Evolutionary conservation across 257 asterid genomes (phyloP).

Genomic region (Lavandula angustifolia): DNA sequence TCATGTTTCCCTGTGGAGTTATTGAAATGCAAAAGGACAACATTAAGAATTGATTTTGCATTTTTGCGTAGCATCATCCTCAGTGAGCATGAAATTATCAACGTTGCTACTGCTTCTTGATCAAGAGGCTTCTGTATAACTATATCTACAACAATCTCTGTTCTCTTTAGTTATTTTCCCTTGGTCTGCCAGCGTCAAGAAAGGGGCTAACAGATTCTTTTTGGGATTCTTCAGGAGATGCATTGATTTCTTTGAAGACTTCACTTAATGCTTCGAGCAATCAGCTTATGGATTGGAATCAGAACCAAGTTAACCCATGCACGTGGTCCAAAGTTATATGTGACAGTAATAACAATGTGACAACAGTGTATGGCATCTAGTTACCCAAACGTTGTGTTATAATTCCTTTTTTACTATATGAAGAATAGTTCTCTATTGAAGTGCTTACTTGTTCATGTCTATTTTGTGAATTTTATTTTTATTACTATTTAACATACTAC

Average conservation of each 20-base stretch:
- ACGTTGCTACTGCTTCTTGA: not conserved
- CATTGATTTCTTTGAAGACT: conserved; percentile 55
- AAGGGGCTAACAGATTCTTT: conserved; percentile 21
- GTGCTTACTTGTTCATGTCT: conserved; percentile 3
- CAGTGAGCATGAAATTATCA: not conserved
- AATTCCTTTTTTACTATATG: conserved; percentile 1
- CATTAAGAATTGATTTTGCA: not conserved
- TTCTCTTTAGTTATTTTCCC: not conserved
- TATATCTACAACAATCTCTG: not conserved
- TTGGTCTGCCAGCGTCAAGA: conserved; percentile 5
- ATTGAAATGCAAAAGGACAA: not conserved
- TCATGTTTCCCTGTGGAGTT: not conserved
- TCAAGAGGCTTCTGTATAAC: not conserved
- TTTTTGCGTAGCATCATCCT: not conserved
- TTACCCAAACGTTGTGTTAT: not conserved
- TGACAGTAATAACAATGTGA: conserved; percentile 53
- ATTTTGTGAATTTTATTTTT: conserved; percentile 17
- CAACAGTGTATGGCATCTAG: conserved; percentile 48
- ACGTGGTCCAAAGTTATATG: conserved; percentile 89
- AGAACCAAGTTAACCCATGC: conserved; percentile 83
- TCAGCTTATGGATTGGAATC: conserved; percentile 85
- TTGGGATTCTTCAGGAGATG: conserved; percentile 60
- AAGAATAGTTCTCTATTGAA: not conserved
- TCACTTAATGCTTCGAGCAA: conserved; percentile 64
- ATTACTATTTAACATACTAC: conserved; percentile 15